Evolutionary conservation across 192 early-diverging fungal species (phyloP).

Genomic region (Fimicolochytrium jonesii): DNA sequence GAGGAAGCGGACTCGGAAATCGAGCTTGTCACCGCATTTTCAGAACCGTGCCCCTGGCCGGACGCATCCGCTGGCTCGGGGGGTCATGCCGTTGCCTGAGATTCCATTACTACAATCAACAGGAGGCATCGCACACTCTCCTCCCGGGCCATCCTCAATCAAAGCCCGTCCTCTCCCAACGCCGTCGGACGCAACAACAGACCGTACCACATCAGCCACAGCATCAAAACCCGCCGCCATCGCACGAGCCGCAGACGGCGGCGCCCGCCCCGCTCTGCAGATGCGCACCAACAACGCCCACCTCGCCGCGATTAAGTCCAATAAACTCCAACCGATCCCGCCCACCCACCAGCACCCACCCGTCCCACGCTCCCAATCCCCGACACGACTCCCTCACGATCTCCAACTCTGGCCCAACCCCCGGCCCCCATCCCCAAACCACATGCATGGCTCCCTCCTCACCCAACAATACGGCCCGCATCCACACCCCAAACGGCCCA

Average conservation of each 20-base stretch:
- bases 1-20: not conserved
- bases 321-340: not conserved
- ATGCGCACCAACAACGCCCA: conserved; percentile 3
- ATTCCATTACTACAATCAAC: not conserved
- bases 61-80: not conserved
- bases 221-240: not conserved
- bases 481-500: not conserved
- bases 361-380: not conserved
- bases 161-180: not conserved
- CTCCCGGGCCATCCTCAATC: not conserved
- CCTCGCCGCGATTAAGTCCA: conserved; percentile 18
- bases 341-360: not conserved
- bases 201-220: not conserved
- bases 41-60: not conserved
- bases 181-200: not conserved
- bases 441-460: not conserved
- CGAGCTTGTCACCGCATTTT: not conserved
- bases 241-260: not conserved
- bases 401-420: too few relatives aligned
- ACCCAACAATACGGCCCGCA: not conserved
- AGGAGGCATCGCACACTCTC: not conserved
- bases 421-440: not conserved
- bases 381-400: too few relatives aligned
- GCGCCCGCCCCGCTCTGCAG: not conserved
- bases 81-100: not conserved